A percentile compares a stretch with the other conserved stretches of the same genome.
Evolutionary conservation across 208 protist genomes (phyloP).

Genomic region (Trypanosoma melophagium): DNA sequence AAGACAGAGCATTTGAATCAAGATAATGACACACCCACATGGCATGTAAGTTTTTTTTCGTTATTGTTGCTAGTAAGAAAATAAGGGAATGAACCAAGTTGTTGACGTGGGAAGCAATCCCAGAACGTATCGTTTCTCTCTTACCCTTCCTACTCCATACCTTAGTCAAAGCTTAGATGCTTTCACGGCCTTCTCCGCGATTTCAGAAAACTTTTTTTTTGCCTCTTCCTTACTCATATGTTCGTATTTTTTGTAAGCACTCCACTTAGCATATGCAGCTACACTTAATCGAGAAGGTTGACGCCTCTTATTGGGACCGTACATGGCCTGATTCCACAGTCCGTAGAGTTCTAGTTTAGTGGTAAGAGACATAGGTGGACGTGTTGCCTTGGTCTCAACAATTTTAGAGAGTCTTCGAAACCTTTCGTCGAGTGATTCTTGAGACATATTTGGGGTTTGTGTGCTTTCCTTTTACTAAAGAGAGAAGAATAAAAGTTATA

Average conservation of each 20-base stretch:
- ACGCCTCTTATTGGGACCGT: slow-evolving; percentile 54
- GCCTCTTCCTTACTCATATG: slow-evolving; percentile 69
- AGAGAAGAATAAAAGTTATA: background rate
- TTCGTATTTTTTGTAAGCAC: slow-evolving; percentile 80
- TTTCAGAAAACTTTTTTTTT: slow-evolving; percentile 65
- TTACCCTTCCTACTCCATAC: background rate
- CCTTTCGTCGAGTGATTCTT: slow-evolving; percentile 24
- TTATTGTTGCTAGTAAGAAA: background rate
- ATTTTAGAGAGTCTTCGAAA: slow-evolving; percentile 24
- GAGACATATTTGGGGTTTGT: background rate
- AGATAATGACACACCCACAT: background rate
- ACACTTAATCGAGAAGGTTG: slow-evolving; percentile 60
- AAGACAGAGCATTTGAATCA: background rate
- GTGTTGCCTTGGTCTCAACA: slow-evolving; percentile 22
- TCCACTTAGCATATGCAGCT: slow-evolving; percentile 74
- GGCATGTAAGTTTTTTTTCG: background rate
- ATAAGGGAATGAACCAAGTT: too few relatives aligned
- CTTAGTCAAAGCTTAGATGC: slow-evolving; percentile 55
- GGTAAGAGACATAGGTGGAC: slow-evolving; percentile 46
- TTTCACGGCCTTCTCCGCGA: slow-evolving; percentile 48
- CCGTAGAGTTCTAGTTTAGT: slow-evolving; percentile 88
- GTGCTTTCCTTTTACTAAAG: background rate
- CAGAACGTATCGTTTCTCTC: background rate
- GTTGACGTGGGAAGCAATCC: background rate
- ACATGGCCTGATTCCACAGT: slow-evolving; percentile 76